These are phyloP conservation scores for Nemania abortiva DNA, from an alignment of 2,329 filamentous ascomycete genomes.

Conservation along the genomic window DNA sequence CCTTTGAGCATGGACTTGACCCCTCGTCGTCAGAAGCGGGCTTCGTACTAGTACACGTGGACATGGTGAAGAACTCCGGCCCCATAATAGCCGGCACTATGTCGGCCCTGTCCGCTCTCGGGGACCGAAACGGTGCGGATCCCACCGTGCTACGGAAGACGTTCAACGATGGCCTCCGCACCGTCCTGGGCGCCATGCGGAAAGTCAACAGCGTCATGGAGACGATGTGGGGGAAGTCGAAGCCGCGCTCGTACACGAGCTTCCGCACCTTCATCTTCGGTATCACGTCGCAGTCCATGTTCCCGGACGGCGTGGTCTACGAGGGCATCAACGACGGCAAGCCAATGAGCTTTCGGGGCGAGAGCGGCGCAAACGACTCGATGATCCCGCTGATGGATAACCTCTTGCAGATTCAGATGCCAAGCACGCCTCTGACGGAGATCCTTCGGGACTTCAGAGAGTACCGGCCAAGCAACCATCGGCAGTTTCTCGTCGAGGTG, in stretches of 20 bases:
- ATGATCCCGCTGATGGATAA: constrained; percentile 94
- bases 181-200: constrained; percentile 72
- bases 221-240: constrained; percentile 90
- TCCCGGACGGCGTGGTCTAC: constrained; percentile 90
- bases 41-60: constrained; percentile 94
- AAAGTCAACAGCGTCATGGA: constrained; percentile 87
- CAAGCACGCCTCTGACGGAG: constrained; percentile 85
- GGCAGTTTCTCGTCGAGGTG: constrained; percentile 84
- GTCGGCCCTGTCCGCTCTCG: constrained; percentile 65
- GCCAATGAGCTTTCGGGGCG: constrained; percentile 86
- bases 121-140: constrained; percentile 51
- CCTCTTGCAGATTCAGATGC: constrained; percentile 87
- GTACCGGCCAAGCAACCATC: constrained; percentile 90
- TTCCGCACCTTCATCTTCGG: constrained; percentile 98
- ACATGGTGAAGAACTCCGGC: constrained; percentile 92
- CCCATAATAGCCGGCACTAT: constrained; percentile 80
- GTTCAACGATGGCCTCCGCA: constrained; percentile 74
- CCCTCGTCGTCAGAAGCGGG: constrained; percentile 90
- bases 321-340: constrained; percentile 79
- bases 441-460: constrained; percentile 90
- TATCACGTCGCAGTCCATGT: constrained; percentile 94
- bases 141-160: constrained; percentile 58
- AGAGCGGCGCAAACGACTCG: constrained; percentile 93
- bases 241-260: constrained; percentile 83
- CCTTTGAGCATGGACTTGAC: constrained; percentile 91